A percentile compares a stretch with the other conserved stretches of the same genome.
Conservation (phyloP, 805 yeast genomes). For the Metschnikowia koreensis region DNA sequence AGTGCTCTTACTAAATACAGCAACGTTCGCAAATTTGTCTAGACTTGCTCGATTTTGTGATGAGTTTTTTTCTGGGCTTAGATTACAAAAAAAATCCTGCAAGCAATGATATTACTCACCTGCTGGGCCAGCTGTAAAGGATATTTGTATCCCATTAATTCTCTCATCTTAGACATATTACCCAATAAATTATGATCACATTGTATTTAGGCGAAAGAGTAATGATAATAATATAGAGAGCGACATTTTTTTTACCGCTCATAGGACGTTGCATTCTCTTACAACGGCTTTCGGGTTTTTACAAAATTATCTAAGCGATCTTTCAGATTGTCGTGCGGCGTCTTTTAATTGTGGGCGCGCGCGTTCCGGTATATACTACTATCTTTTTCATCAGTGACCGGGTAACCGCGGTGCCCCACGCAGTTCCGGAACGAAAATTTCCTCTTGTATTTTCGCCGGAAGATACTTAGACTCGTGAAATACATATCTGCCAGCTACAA, state of each 20-base stretch:
- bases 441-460: constrained; percentile 3
- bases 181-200: too few species aligned
- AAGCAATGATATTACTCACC: background rate
- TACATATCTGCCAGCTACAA: background rate
- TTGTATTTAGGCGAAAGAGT: too few species aligned
- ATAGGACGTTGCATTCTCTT: background rate
- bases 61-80: background rate
- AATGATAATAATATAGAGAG: too few species aligned
- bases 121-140: background rate
- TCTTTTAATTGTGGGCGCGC: constrained; percentile 6
- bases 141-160: too few species aligned
- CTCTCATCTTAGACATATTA: too few species aligned
- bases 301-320: constrained; percentile 18
- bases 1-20: too few species aligned
- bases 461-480: background rate
- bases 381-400: constrained; percentile 22
- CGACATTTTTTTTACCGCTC: too few species aligned
- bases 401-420: constrained; percentile 18
- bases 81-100: background rate
- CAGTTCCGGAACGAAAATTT: constrained; percentile 7
- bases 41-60: too few species aligned
- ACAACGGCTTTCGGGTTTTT: background rate
- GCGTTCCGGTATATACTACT: constrained; percentile 14
- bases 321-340: constrained; percentile 8
- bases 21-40: too few species aligned